Evolutionary conservation across 257 asterid species (phyloP), one percentile per base, ranked within the genome.

Genomic region (Fraxinus americana): DNA sequence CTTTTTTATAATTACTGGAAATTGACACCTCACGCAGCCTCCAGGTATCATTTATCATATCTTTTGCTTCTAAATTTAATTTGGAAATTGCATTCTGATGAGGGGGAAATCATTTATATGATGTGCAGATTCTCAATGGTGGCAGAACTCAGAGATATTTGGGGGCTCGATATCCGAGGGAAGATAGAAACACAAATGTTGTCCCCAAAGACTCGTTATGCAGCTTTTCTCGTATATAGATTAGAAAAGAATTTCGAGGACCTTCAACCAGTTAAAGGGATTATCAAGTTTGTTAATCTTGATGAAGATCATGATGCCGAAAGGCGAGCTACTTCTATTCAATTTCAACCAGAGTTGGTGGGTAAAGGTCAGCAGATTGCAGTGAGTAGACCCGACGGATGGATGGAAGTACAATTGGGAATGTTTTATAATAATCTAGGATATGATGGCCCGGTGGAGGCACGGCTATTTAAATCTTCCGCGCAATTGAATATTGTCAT

Each of bases 401-500:
- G 85, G 91, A 70, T 74, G 85, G 89, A 87, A 70, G 14, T 81
- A 32, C 78, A 81, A 21, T 3, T 86, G 82, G 90, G 86, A 4
- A 71, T 71, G 34, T 80, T 86, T 32, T 71, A 59, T 5, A 71
- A 67, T 17, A 78, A 65, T 5, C 5, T 7, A 16, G 85, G 86
- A 29, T 84, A 72, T 65, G 75, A 67, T 2, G 88, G 83, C 3
- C 85, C 76, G 67, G 83, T 77, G 45, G 89, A 86, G 74, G 82
- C 85, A 7, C 69, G 85, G 32, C 76, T 80, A 39, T 34, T 75
- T 3, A 4, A 2, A 1, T 4, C 2, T 0, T 30, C 2, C 2
- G 34, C 2, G 2, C 3, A 2, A 1, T 30, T 30, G 4, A 1
- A 1, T 2, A 30, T 1, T 30, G 2, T 0, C 34, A 3, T 30